phyloP scores from a whole-genome alignment of 768 basidiomycete genomes.

The Xerocomellus chrysenteron region DNA sequence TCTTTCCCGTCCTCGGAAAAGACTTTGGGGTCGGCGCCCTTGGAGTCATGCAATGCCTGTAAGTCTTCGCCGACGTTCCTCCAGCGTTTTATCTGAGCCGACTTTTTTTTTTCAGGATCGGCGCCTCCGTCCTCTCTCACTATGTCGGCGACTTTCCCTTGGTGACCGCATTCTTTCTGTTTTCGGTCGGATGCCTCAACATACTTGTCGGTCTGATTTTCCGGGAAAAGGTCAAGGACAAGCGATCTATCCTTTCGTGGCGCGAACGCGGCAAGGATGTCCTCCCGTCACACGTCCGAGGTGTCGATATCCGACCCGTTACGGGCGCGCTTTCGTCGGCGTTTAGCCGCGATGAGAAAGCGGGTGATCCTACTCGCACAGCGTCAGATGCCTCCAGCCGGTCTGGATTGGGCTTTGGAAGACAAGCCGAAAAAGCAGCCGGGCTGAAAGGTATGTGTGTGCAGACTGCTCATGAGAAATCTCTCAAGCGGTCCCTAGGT shows the following conservation, averaged over 20 bases:
- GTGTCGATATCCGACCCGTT: constrained; percentile 26
- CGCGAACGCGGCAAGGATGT: constrained; percentile 54
- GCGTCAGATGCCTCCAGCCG: constrained; percentile 28
- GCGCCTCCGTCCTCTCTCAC: constrained; percentile 71
- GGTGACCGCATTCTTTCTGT: constrained; percentile 84
- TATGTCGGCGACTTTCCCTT: constrained; percentile 82
- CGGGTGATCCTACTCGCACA: background rate
- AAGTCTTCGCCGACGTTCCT: constrained; percentile 27
- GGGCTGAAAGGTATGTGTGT: constrained; percentile 52
- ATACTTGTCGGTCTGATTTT: constrained; percentile 80
- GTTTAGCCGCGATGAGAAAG: constrained; percentile 13
- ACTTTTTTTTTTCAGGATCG: constrained; percentile 42
- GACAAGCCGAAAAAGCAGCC: constrained; percentile 77
- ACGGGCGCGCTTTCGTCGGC: constrained; percentile 13
- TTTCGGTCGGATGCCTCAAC: constrained; percentile 80
- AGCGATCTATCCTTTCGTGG: constrained; percentile 69
- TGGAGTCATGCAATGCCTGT: constrained; percentile 86
- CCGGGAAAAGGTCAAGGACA: constrained; percentile 62
- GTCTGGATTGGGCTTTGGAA: constrained; percentile 71
- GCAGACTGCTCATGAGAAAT: background rate
- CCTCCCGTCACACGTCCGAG: constrained; percentile 44
- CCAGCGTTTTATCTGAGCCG: background rate
- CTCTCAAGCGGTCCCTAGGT: constrained; percentile 34
- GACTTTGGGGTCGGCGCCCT: constrained; percentile 85
- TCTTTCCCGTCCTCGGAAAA: constrained; percentile 86